These are phyloP conservation scores for Selaginella tamariscina DNA, from an alignment of 75 land plant genomes.

Conservation along the genomic window DNA sequence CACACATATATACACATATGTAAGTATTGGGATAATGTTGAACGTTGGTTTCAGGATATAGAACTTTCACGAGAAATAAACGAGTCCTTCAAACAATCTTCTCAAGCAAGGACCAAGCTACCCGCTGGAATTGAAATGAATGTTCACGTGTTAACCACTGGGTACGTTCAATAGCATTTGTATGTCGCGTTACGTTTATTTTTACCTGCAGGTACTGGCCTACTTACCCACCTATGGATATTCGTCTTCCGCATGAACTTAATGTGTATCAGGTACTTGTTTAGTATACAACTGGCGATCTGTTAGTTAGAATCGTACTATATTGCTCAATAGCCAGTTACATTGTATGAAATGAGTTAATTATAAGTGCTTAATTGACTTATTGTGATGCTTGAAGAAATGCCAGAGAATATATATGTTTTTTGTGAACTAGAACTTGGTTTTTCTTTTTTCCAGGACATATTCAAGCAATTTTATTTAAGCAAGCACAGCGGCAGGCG, in stretches of 20 bases:
- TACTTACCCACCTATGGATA: conserved; percentile 98
- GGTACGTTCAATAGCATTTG: conserved; percentile 38
- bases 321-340: too few relatives aligned
- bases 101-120: conserved; percentile 95
- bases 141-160: conserved; percentile 98
- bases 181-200: neutral
- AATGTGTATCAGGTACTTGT: conserved; percentile 92
- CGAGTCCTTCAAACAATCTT: conserved; percentile 96
- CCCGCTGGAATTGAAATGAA: conserved; percentile 98
- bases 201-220: conserved; percentile 83
- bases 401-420: too few relatives aligned
- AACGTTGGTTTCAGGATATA: conserved; percentile 51
- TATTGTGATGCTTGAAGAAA: too few relatives aligned
- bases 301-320: too few relatives aligned
- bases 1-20: neutral
- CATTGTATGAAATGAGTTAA: too few relatives aligned
- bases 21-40: neutral
- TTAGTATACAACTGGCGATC: too few relatives aligned
- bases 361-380: too few relatives aligned
- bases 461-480: conserved; percentile 93
- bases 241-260: conserved; percentile 88
- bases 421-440: too few relatives aligned
- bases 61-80: conserved; percentile 98
- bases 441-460: conserved; percentile 45
- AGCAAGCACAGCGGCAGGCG: conserved; percentile 98